A percentile compares a stretch with the other conserved stretches of the same genome.
Conservation (phyloP, 257 asterid genomes). For the Nicotiana tabacum region DNA sequence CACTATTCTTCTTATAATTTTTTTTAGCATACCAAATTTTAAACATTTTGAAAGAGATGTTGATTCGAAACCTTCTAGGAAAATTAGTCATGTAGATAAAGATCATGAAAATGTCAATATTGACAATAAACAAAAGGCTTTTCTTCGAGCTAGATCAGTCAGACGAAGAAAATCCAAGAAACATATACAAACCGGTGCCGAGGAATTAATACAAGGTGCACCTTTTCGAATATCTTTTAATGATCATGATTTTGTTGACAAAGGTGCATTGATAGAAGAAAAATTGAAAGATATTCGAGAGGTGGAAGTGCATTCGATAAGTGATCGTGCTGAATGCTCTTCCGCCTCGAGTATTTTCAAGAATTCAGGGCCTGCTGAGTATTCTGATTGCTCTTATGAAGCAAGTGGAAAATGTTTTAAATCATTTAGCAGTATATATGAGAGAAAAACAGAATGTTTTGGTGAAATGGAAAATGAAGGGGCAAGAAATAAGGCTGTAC, state of each 20-base stretch:
- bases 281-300: slow-evolving; percentile 49
- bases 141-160: slow-evolving; percentile 55
- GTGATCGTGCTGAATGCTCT: slow-evolving; percentile 9
- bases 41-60: slow-evolving; percentile 9
- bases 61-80: background rate
- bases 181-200: slow-evolving; percentile 16
- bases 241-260: slow-evolving; percentile 31
- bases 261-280: slow-evolving; percentile 37
- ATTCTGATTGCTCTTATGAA: background rate
- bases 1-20: slow-evolving; percentile 21
- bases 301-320: slow-evolving; percentile 31
- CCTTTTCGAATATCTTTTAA: slow-evolving; percentile 24
- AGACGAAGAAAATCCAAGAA: slow-evolving; percentile 52
- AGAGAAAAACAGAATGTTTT: slow-evolving; percentile 15
- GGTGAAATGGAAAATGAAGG: slow-evolving; percentile 24
- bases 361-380: slow-evolving; percentile 8
- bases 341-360: background rate
- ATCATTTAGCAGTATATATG: slow-evolving; percentile 6
- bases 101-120: slow-evolving; percentile 1
- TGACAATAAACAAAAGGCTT: slow-evolving; percentile 19
- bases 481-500: slow-evolving; percentile 27
- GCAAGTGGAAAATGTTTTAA: background rate
- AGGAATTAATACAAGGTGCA: slow-evolving; percentile 31
- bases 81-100: background rate
- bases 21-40: slow-evolving; percentile 8